Evolutionary conservation across 371 early-diverging fungal species (phyloP), one percentile per base, ranked within the genome.

Genomic region (Mortierella sp.): DNA sequence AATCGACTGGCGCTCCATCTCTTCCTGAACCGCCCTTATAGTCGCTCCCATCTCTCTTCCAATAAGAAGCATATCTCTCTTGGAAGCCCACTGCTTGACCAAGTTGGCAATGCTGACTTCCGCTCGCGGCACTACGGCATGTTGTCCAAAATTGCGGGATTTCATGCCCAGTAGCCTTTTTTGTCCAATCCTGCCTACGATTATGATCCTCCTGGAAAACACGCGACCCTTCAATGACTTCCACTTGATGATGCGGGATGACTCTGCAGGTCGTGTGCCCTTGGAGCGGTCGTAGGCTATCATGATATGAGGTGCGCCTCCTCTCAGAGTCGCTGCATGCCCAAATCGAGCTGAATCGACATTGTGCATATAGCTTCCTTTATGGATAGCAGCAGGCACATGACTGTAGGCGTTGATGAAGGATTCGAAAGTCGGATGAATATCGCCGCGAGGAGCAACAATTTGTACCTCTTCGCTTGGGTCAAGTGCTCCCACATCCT

Each of bases 81-180:
- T 50, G n/a, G 51, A 4, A 12, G 56, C 46, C 19, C 31, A 50
- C n/a, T 41, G 47, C 26, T 65, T 72, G 32, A 72, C n/a, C 19
- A 66, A 27, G 1, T 50, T 15, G 14, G 65, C 32, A 37, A 72
- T 61, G 21, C 49, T 46, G 27, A 72, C 62, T 32, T 72, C 72
- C 8, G 65, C 61, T 14, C 58, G n/a, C 1, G 61, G 61, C n/a
- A 53, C 34, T 6, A 24, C 24, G 1, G 72, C 66, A 2, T 44
- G 15, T 15, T 66, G 72, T 6, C 62, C 72, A 15, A 50, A 55
- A 1, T 52, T 56, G 11, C 31, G 56, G 12, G 42, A 5, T 24
- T 57, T 65, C n/a, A 52, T 49, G 1, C 65, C 72, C 0, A 41
- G 8, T 0, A 72, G 39, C 0, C 47, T 50, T 55, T 61, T 72